Evolutionary conservation across 495 filamentous ascomycete species (phyloP), one percentile per base, ranked within the genome.

Genomic region (Lasiosphaeriaceae sp.): DNA sequence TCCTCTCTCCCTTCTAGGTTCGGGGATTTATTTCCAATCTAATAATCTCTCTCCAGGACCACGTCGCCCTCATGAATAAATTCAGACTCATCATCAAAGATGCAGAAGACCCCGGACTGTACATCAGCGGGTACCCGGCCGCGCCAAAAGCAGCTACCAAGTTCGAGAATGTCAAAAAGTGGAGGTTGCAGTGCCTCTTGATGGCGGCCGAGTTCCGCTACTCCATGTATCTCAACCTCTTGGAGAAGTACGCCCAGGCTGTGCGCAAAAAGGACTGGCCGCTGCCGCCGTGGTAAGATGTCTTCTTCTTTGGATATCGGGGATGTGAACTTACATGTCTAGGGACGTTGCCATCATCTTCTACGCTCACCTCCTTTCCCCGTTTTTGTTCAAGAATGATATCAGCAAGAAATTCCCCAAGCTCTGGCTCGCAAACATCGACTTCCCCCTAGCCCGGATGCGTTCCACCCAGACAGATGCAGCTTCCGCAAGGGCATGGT

Each of bases 341-440:
- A 47, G 54, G 59, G 55, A 57, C 21, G 54, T 58, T 11, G 55
- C 49, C 31, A 34, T 58, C 44, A 41, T 58, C 23, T 53, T 58
- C 20, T 58, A 58, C 44, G 24, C 50, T 2, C 56, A 58, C 43
- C 23, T 58, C 19, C 45, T 58, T 5, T 47, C 35, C 17, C 56
- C 56, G 9, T 29, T 35, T 0, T n/a, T 14, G 4, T 53, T 53
- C 34, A 24, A 11, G 39, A 20, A 20, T 29, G 56, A 58, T 24
- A 24, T 52, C 5, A 37, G 9, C 2, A 1, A 8, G 9, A 8
- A 37, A 9, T 37, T 37, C 34, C 9, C 0, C 8, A 37, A 8
- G 9, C 34, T 37, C 14, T 37, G 34, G 34, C 1, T 9, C 14
- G 2, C 8, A 37, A 0, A 2, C 9, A 37, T 37, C 14, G 34